A percentile compares a stretch with the other conserved stretches of the same genome.
These are phyloP conservation scores for Sicyos edulis DNA, from an alignment of 306 rosid species.

Conservation along the genomic window DNA sequence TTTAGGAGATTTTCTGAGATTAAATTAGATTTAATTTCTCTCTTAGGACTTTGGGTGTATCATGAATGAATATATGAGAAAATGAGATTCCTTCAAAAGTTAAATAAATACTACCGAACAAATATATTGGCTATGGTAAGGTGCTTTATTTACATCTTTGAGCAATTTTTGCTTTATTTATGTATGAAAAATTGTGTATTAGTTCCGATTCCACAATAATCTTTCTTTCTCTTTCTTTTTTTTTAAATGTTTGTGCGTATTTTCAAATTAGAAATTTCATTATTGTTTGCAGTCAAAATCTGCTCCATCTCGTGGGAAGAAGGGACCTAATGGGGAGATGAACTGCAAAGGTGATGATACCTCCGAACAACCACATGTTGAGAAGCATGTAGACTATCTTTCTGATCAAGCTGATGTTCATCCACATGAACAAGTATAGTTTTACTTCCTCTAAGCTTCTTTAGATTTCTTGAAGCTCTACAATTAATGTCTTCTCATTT, in stretches of 20 bases:
- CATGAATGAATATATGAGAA: too few relatives aligned
- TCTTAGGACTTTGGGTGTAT: too few relatives aligned
- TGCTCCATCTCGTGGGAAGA: slow-evolving; percentile 58
- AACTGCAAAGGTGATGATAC: slow-evolving; percentile 61
- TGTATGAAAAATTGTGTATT: too few relatives aligned
- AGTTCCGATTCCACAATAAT: too few relatives aligned
- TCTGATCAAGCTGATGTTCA: slow-evolving; percentile 42
- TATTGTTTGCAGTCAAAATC: slow-evolving; percentile 55
- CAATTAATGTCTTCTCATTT: background rate
- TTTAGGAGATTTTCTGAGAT: too few relatives aligned
- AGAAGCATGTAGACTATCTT: slow-evolving; percentile 55
- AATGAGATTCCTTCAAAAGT: too few relatives aligned
- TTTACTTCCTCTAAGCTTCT: slow-evolving; percentile 2
- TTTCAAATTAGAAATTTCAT: background rate
- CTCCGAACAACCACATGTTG: slow-evolving; percentile 51
- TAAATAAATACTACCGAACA: too few relatives aligned
- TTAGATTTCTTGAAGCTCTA: slow-evolving; percentile 4
- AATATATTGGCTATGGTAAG: too few relatives aligned
- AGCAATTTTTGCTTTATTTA: too few relatives aligned
- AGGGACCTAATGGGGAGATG: slow-evolving; percentile 68
- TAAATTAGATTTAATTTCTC: too few relatives aligned
- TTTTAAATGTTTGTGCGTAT: background rate
- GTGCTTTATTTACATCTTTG: too few relatives aligned
- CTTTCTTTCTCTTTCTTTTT: background rate
- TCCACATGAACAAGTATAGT: slow-evolving; percentile 50